A percentile compares a stretch with the other conserved stretches of the same genome.
These are phyloP conservation scores for Adenanthera pavonina DNA, from an alignment of 306 rosid genomes.

Conservation along the genomic window DNA sequence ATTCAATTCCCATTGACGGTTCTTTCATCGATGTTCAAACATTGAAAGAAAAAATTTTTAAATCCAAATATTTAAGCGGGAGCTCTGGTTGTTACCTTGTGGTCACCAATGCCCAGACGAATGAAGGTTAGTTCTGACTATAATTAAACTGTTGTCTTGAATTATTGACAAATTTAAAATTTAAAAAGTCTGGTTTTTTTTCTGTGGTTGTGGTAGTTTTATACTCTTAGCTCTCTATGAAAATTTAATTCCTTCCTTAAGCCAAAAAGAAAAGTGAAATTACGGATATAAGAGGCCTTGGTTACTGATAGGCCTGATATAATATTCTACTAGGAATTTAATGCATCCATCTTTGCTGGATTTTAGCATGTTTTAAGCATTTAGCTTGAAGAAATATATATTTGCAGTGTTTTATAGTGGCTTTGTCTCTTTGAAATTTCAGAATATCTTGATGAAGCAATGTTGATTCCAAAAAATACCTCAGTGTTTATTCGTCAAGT, in stretches of 20 bases:
- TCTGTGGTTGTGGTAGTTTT: background rate
- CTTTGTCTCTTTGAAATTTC: slow-evolving; percentile 67
- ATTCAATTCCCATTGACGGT: slow-evolving; percentile 98
- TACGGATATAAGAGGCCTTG: slow-evolving; percentile 21
- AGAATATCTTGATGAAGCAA: no score
- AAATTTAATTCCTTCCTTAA: slow-evolving; percentile 11
- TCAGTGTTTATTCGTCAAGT: slow-evolving; percentile 97
- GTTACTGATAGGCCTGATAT: slow-evolving; percentile 31
- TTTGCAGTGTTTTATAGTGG: slow-evolving; percentile 63
- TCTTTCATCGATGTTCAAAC: slow-evolving; percentile 97
- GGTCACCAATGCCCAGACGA: slow-evolving; percentile 99
- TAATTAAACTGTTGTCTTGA: slow-evolving; percentile 40
- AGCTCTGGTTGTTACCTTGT: slow-evolving; percentile 97
- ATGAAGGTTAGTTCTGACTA: slow-evolving; percentile 96
- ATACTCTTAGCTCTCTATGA: background rate
- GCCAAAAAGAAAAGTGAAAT: background rate
- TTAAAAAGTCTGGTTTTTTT: slow-evolving; percentile 9
- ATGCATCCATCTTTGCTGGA: slow-evolving; percentile 27
- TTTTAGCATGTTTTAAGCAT: slow-evolving; percentile 29
- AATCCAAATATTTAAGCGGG: slow-evolving; percentile 95
- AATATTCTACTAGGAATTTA: slow-evolving; percentile 31
- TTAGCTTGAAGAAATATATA: slow-evolving; percentile 33
- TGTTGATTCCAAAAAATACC: slow-evolving; percentile 97
- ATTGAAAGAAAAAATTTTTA: slow-evolving; percentile 95
- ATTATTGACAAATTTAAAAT: slow-evolving; percentile 34